Evolutionary conservation across 2,329 filamentous ascomycete genomes (phyloP).

Genomic region (Xylariaceae sp.): DNA sequence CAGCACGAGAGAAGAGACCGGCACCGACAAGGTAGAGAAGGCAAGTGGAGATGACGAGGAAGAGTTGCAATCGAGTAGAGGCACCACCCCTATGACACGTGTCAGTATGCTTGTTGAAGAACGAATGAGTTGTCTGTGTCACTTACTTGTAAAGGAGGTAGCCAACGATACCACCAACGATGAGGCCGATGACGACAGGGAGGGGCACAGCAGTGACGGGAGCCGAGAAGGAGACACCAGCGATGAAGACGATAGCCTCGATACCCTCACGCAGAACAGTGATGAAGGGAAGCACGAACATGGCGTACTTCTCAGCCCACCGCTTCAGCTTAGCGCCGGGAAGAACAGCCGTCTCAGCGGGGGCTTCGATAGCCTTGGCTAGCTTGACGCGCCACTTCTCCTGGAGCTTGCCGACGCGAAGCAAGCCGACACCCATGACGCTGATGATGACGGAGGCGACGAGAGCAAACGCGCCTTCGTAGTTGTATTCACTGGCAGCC

Average conservation of each 20-base stretch:
- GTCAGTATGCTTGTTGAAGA: conserved; percentile 4
- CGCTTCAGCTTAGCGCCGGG: conserved; percentile 48
- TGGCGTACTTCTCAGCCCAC: conserved; percentile 71
- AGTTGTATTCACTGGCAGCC: conserved; percentile 65
- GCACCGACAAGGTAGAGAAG: conserved; percentile 80
- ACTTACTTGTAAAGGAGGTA: conserved; percentile 73
- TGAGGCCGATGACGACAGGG: conserved; percentile 66
- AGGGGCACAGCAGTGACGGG: conserved; percentile 74
- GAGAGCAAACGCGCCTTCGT: conserved; percentile 74
- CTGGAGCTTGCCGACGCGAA: conserved; percentile 77
- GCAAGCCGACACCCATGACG: conserved; percentile 70
- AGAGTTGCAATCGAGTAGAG: conserved; percentile 62
- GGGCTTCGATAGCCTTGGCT: conserved; percentile 58
- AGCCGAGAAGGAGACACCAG: conserved; percentile 71
- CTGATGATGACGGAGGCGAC: conserved; percentile 76
- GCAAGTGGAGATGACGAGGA: conserved; percentile 77
- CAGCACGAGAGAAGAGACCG: conserved; percentile 69
- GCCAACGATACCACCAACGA: conserved; percentile 62
- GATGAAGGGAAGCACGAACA: conserved; percentile 82
- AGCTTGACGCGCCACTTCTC: conserved; percentile 86
- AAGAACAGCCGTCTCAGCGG: conserved; percentile 40
- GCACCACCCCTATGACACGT: conserved; percentile 49
- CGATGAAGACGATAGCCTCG: conserved; percentile 81
- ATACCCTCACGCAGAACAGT: conserved; percentile 83
- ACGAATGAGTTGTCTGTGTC: neutral